phyloP scores from a whole-genome alignment of 352 stramenopile genomes.

The Phytophthora fragariae region DNA sequence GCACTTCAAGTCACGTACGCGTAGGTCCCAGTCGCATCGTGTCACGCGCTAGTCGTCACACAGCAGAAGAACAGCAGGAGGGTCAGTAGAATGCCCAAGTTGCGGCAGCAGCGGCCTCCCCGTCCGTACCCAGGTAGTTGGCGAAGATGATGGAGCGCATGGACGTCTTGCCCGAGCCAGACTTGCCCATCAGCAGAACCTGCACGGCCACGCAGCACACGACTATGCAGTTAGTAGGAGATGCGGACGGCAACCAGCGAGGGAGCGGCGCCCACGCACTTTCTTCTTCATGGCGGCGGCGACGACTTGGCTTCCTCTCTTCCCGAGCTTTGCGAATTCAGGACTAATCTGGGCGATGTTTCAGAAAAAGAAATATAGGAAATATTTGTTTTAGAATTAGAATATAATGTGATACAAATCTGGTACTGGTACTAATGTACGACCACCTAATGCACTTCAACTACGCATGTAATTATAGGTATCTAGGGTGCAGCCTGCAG shows the following conservation, averaged over 20 bases:
- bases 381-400: neutral
- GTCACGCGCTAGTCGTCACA: constrained; percentile 84
- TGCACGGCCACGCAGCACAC: constrained; percentile 41
- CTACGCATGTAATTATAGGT: neutral
- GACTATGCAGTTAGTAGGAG: neutral
- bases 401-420: neutral
- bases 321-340: neutral
- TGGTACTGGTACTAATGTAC: neutral
- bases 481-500: no score
- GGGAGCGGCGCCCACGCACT: constrained; percentile 23
- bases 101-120: neutral
- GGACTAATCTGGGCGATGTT: neutral
- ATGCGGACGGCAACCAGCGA: neutral
- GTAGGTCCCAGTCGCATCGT: constrained; percentile 98
- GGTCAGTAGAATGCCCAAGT: neutral
- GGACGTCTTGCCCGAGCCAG: constrained; percentile 97
- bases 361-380: no score
- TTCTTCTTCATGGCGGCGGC: constrained; percentile 67
- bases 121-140: constrained; percentile 95
- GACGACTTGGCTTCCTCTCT: neutral
- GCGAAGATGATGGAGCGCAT: constrained; percentile 99
- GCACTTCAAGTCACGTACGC: constrained; percentile 41
- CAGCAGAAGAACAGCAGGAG: neutral
- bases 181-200: constrained; percentile 97
- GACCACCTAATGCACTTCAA: neutral